phyloP scores from a whole-genome alignment of 306 rosid species.

The Glycine soja region DNA sequence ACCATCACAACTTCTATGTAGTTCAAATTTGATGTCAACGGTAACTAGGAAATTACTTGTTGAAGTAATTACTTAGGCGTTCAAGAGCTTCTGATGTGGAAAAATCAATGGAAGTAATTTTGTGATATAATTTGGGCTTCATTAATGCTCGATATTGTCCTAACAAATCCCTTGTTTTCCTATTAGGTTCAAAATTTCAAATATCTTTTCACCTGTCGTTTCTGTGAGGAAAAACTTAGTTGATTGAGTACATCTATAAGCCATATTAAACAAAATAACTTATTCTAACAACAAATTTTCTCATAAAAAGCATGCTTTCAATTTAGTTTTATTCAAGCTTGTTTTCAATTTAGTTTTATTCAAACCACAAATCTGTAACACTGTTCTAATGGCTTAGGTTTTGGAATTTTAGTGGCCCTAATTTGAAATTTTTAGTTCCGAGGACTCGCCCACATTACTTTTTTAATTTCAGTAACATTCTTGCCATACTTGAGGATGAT shows the following conservation, averaged over 20 bases:
- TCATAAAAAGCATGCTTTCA: no score
- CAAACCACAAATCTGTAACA: background rate
- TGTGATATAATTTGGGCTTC: background rate
- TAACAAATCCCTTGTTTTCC: background rate
- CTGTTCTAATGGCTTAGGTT: background rate
- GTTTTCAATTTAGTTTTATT: background rate
- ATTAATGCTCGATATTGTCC: background rate
- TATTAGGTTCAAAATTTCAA: background rate
- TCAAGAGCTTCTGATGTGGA: background rate
- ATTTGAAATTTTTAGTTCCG: background rate
- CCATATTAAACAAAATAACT: background rate
- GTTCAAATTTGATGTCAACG: slow-evolving; percentile 44
- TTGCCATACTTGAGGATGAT: background rate
- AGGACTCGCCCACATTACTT: background rate
- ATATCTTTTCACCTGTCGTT: background rate
- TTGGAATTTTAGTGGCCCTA: background rate
- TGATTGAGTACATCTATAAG: background rate
- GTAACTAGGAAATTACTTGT: slow-evolving; percentile 10
- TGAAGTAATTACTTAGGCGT: background rate
- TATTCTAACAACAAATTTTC: background rate
- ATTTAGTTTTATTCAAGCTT: no score
- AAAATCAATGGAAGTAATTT: background rate
- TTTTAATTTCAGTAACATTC: background rate
- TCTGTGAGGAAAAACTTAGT: background rate
- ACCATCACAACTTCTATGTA: slow-evolving; percentile 44